Evolutionary conservation across 192 early-diverging fungal species (phyloP).

Genomic region (Coemansia sp.): DNA sequence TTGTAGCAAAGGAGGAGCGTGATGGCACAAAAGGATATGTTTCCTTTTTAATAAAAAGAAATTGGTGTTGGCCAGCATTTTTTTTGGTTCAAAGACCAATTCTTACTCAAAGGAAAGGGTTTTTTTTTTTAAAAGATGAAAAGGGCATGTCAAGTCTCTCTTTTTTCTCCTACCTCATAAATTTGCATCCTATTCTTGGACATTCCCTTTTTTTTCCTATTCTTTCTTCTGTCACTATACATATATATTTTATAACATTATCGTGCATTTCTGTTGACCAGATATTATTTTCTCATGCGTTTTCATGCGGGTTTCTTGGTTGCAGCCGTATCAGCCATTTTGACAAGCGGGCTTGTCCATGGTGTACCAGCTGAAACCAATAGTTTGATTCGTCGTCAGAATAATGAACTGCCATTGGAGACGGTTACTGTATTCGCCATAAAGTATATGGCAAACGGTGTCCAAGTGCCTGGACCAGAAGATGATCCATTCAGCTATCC

Average conservation of each 20-base stretch:
- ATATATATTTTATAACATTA: not conserved
- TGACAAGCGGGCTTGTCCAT: not conserved
- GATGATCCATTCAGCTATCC: not conserved
- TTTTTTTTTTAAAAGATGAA: not conserved
- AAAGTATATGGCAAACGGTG: not conserved
- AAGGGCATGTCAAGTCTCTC: not conserved
- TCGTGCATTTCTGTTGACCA: conserved; percentile 32
- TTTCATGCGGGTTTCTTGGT: not conserved
- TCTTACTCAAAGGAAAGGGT: not conserved
- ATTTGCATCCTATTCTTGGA: not conserved
- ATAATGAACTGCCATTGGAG: not conserved
- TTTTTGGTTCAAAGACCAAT: not conserved
- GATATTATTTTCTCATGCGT: conserved; percentile 1
- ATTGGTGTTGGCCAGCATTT: not conserved
- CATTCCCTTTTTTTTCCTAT: not conserved
- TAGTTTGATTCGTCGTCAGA: conserved; percentile 2
- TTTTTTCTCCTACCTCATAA: not conserved
- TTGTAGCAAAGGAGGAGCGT: not conserved
- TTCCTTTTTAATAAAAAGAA: not conserved
- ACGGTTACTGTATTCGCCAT: not conserved
- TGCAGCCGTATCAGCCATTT: not conserved
- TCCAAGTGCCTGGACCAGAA: not conserved
- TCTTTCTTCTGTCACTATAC: conserved; percentile 1
- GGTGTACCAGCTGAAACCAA: not conserved
- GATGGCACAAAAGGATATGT: not conserved